Conservation (phyloP, 2,329 filamentous ascomycete genomes). For the Exophiala aquamarina region DNA sequence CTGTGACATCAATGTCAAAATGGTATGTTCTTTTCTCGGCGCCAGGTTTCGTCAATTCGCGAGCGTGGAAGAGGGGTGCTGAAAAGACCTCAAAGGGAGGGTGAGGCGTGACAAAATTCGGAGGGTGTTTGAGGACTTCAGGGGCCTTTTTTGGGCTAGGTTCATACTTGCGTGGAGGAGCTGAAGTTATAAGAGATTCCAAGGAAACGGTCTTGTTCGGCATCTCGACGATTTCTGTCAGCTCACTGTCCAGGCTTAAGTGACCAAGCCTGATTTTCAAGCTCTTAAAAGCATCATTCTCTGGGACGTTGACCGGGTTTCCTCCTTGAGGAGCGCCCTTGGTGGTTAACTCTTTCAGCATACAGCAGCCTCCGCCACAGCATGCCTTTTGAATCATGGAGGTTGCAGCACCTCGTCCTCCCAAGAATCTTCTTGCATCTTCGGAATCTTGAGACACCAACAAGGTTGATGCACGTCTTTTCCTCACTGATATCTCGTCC, state of each 20-base stretch:
- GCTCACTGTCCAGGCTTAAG: constrained; percentile 66
- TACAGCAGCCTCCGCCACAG: constrained; percentile 65
- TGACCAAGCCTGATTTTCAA: constrained; percentile 74
- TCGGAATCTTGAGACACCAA: constrained; percentile 59
- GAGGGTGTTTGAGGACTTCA: constrained; percentile 61
- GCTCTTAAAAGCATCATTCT: constrained; percentile 81
- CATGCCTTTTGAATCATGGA: constrained; percentile 63
- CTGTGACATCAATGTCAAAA: constrained; percentile 93
- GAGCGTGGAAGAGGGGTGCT: constrained; percentile 78
- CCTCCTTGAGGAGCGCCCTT: constrained; percentile 45
- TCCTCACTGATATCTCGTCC: constrained; percentile 29
- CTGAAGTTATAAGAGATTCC: constrained; percentile 26
- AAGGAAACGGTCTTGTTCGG: constrained; percentile 76
- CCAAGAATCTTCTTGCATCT: constrained; percentile 59
- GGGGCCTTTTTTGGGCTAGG: constrained; percentile 4
- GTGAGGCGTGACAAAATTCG: constrained; percentile 88
- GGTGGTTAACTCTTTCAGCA: constrained; percentile 55
- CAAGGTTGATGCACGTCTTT: constrained; percentile 47
- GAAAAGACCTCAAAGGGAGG: constrained; percentile 89
- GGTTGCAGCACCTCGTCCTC: constrained; percentile 51
- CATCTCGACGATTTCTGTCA: constrained; percentile 70
- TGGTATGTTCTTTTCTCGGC: constrained; percentile 97
- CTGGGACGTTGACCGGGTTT: constrained; percentile 58
- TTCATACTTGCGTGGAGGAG: constrained; percentile 8
- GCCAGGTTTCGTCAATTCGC: constrained; percentile 81